Evolutionary conservation across 768 basidiomycete genomes (phyloP).

Genomic region (Boletus vermiculosoides): DNA sequence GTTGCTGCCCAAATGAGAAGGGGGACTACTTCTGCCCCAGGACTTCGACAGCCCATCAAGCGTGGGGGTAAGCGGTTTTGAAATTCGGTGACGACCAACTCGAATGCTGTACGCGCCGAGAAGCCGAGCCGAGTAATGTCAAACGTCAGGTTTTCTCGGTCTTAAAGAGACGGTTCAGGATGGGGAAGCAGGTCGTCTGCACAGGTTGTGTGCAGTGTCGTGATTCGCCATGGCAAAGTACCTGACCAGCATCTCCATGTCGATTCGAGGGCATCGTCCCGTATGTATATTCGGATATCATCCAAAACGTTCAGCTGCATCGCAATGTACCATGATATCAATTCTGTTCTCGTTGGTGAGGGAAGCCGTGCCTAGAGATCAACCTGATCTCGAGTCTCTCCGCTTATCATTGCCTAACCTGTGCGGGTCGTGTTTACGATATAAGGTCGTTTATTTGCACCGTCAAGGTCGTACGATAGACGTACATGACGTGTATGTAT

Average conservation of each 20-base stretch:
- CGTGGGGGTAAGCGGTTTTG: slow-evolving; percentile 74
- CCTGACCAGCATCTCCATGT: slow-evolving; percentile 5
- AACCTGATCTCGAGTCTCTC: not conserved
- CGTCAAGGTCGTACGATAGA: not conserved
- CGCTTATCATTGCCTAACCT: not conserved
- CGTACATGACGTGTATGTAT: not conserved
- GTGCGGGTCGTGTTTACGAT: slow-evolving; percentile 14
- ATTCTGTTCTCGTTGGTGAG: not conserved
- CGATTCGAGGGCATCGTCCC: not conserved
- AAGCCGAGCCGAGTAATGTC: not conserved
- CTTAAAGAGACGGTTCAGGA: not conserved
- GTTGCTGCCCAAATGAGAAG: slow-evolving; percentile 41
- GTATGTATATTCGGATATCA: not conserved
- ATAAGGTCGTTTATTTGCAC: not conserved
- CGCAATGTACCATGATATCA: not conserved
- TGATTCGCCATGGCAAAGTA: not conserved
- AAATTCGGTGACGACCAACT: slow-evolving; percentile 20
- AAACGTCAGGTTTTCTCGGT: not conserved
- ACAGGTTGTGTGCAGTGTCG: not conserved
- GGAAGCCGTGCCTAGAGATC: not conserved
- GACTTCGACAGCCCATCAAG: slow-evolving; percentile 71
- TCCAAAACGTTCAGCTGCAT: not conserved
- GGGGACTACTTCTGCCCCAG: slow-evolving; percentile 42
- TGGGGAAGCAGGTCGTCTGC: not conserved
- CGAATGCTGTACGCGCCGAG: not conserved